These are phyloP conservation scores for Clavispora fructus DNA, from an alignment of 805 yeast species.

Conservation along the genomic window DNA sequence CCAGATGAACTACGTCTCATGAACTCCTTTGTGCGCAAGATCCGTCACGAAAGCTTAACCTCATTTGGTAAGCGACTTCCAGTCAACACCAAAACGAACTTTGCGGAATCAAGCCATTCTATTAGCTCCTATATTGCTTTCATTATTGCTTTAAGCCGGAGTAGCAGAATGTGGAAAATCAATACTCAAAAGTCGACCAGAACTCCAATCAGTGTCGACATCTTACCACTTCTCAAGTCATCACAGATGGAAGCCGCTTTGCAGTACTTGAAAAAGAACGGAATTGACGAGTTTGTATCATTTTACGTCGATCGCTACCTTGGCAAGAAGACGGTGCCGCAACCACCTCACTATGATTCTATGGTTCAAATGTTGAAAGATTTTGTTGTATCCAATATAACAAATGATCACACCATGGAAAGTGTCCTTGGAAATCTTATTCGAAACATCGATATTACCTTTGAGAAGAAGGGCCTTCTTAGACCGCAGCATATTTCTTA, in stretches of 20 bases:
- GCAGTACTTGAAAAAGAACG: conserved; percentile 17
- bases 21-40: not conserved
- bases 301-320: conserved; percentile 9
- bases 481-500: conserved; percentile 3
- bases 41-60: not conserved
- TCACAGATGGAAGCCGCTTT: conserved; percentile 12
- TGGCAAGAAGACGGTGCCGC: not conserved
- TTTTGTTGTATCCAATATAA: conserved; percentile 51
- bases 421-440: conserved; percentile 39
- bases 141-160: conserved; percentile 8
- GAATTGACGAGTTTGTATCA: conserved; percentile 17
- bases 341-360: conserved; percentile 23
- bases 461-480: conserved; percentile 1
- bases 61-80: not conserved
- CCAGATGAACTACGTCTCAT: not conserved
- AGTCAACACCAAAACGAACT: not conserved
- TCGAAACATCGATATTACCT: conserved; percentile 20
- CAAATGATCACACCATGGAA: conserved; percentile 41
- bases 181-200: conserved; percentile 21
- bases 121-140: conserved; percentile 13
- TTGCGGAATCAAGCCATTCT: conserved; percentile 2
- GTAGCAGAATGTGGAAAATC: conserved; percentile 15
- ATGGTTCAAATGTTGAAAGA: conserved; percentile 46
- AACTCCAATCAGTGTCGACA: conserved; percentile 29
- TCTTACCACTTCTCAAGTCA: conserved; percentile 23